These are phyloP conservation scores for Tolypocladium capitatum DNA, from an alignment of 2,329 filamentous ascomycete genomes.

Conservation along the genomic window DNA sequence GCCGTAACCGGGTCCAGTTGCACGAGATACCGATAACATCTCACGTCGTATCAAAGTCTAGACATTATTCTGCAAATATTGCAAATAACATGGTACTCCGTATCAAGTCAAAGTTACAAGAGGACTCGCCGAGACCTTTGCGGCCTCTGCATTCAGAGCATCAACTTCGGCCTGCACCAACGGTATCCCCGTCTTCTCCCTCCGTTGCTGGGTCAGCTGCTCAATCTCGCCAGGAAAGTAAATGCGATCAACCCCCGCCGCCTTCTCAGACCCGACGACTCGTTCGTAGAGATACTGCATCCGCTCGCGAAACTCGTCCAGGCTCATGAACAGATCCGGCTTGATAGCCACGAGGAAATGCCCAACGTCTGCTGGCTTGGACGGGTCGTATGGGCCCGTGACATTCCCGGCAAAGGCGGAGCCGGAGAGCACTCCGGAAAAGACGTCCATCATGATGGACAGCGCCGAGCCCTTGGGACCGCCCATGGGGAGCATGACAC, in stretches of 20 bases:
- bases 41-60: too few relatives aligned
- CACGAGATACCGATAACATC: too few relatives aligned
- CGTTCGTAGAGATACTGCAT: conserved; percentile 42
- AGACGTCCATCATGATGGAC: conserved; percentile 80
- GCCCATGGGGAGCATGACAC: conserved; percentile 78
- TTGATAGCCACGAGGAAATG: conserved; percentile 63
- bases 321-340: conserved; percentile 59
- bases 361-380: conserved; percentile 54
- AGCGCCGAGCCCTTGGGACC: conserved; percentile 70
- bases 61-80: too few relatives aligned
- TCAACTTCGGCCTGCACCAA: conserved; percentile 43
- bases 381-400: conserved; percentile 62
- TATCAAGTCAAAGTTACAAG: conserved; percentile 4
- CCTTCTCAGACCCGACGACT: conserved; percentile 40
- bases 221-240: conserved; percentile 53
- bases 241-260: conserved; percentile 41
- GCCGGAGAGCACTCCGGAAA: conserved; percentile 65
- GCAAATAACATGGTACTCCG: background rate
- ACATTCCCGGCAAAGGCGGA: conserved; percentile 69
- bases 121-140: conserved; percentile 22
- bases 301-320: conserved; percentile 54
- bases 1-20: too few relatives aligned
- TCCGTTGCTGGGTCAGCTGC: conserved; percentile 36
- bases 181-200: conserved; percentile 42
- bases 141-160: conserved; percentile 40